Evolutionary conservation across 2,329 filamentous ascomycete genomes (phyloP).

Genomic region (Ceratocystis harringtonii): DNA sequence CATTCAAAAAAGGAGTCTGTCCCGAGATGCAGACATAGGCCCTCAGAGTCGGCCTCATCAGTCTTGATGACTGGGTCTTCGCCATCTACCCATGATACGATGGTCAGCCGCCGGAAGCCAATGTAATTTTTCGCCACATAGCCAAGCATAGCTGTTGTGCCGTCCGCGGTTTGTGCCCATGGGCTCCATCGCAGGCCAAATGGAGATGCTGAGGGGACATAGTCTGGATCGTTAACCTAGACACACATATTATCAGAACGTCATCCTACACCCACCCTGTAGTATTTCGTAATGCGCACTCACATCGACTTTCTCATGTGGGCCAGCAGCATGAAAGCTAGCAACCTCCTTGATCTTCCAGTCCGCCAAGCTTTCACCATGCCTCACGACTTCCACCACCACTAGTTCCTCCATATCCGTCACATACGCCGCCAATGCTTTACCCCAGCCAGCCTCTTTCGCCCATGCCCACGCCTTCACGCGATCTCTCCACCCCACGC

Average conservation of each 20-base stretch:
- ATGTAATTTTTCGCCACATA: constrained; percentile 38
- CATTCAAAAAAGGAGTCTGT: constrained; percentile 41
- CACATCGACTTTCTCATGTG: constrained; percentile 22
- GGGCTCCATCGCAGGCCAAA: constrained; percentile 41
- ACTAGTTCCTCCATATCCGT: constrained; percentile 37
- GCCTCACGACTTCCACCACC: constrained; percentile 33
- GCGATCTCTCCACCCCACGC: constrained; percentile 26
- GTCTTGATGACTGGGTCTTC: constrained; percentile 27
- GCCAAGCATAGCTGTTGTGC: constrained; percentile 30
- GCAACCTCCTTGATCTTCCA: constrained; percentile 39
- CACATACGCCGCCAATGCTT: constrained; percentile 35
- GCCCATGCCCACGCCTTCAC: constrained; percentile 42
- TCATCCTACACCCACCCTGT: not conserved
- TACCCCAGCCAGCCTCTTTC: constrained; percentile 27
- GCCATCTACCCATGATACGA: constrained; percentile 27
- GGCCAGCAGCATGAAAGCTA: constrained; percentile 31
- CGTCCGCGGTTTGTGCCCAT: constrained; percentile 27
- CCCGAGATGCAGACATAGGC: constrained; percentile 36
- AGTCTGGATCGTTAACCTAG: constrained; percentile 32
- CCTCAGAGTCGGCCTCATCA: constrained; percentile 29
- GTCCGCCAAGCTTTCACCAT: constrained; percentile 19
- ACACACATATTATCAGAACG: not conserved
- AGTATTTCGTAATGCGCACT: constrained; percentile 17
- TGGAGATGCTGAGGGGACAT: constrained; percentile 32
- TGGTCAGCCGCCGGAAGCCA: constrained; percentile 37